phyloP scores from a whole-genome alignment of 306 rosid genomes.

The Mimosa bimucronata region DNA sequence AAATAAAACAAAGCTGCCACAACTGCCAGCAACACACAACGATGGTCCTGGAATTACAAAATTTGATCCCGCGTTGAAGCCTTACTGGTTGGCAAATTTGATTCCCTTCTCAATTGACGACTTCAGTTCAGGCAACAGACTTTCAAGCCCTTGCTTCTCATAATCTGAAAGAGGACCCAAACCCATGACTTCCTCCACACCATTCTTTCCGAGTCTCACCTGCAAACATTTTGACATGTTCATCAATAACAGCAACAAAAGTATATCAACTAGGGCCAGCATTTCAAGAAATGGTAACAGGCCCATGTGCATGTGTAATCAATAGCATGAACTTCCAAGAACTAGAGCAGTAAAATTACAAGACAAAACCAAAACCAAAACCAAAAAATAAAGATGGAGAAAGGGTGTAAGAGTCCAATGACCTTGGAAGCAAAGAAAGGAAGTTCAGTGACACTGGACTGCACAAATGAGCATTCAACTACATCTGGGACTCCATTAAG shows the following conservation, averaged over 20 bases:
- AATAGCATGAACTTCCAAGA: not conserved
- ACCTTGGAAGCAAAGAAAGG: constrained; percentile 99
- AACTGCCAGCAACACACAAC: constrained; percentile 44
- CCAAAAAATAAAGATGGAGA: not conserved
- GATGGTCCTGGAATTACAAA: constrained; percentile 54
- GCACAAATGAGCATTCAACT: constrained; percentile 94
- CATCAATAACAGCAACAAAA: not conserved
- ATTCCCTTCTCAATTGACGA: constrained; percentile 95
- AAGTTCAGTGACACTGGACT: constrained; percentile 82
- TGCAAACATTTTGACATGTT: constrained; percentile 38
- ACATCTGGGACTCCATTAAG: constrained; percentile 98
- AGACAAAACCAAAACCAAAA: constrained; percentile 43
- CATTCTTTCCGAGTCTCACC: constrained; percentile 96
- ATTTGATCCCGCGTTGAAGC: constrained; percentile 40
- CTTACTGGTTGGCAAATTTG: constrained; percentile 72
- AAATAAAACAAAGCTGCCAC: constrained; percentile 38
- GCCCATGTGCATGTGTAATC: not conserved
- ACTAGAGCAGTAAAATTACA: constrained; percentile 7
- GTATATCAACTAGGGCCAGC: not conserved
- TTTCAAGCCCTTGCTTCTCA: constrained; percentile 81
- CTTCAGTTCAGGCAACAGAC: constrained; percentile 73
- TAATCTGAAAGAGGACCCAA: constrained; percentile 83
- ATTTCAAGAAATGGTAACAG: not conserved
- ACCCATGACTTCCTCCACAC: constrained; percentile 81
- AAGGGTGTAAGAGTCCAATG: constrained; percentile 8